A percentile compares a stretch with the other conserved stretches of the same genome.
phyloP scores from a whole-genome alignment of 1,284 basidiomycete species.

The Violaceomyces palustris region DNA sequence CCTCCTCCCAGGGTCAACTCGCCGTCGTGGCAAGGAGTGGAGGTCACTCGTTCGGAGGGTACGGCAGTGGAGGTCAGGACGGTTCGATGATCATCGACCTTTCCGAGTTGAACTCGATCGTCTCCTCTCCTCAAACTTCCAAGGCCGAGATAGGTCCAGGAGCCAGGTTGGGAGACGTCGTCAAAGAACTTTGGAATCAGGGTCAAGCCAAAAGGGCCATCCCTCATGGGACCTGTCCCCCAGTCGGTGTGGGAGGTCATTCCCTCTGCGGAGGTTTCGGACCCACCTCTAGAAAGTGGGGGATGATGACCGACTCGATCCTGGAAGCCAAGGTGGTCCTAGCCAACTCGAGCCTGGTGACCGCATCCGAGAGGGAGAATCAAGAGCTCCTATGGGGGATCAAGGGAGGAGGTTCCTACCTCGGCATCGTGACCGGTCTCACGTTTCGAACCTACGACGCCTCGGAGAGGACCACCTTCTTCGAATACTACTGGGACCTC shows the following conservation, averaged over 20 bases:
- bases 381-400: constrained; percentile 47
- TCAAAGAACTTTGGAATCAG: constrained; percentile 43
- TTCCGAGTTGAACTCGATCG: constrained; percentile 32
- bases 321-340: constrained; percentile 50
- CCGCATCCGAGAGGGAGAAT: constrained; percentile 21
- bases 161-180: constrained; percentile 52
- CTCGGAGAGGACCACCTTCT: constrained; percentile 11
- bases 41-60: constrained; percentile 52
- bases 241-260: constrained; percentile 52
- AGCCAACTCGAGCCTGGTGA: constrained; percentile 46
- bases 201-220: constrained; percentile 44
- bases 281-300: constrained; percentile 48
- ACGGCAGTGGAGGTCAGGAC: constrained; percentile 44
- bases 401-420: constrained; percentile 49
- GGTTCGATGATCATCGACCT: constrained; percentile 45
- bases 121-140: constrained; percentile 15
- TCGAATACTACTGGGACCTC: constrained; percentile 33
- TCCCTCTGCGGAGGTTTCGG: constrained; percentile 50
- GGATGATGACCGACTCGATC: constrained; percentile 49
- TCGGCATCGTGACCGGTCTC: constrained; percentile 50
- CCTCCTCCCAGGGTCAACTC: constrained; percentile 5
- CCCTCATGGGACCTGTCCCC: constrained; percentile 51
- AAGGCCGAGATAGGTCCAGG: constrained; percentile 45
- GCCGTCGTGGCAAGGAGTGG: constrained; percentile 50
- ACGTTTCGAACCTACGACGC: constrained; percentile 42